A percentile compares a stretch with the other conserved stretches of the same genome.
Conservation (phyloP, 176 grass and related monocot genomes). For the Elymus sibiricus region DNA sequence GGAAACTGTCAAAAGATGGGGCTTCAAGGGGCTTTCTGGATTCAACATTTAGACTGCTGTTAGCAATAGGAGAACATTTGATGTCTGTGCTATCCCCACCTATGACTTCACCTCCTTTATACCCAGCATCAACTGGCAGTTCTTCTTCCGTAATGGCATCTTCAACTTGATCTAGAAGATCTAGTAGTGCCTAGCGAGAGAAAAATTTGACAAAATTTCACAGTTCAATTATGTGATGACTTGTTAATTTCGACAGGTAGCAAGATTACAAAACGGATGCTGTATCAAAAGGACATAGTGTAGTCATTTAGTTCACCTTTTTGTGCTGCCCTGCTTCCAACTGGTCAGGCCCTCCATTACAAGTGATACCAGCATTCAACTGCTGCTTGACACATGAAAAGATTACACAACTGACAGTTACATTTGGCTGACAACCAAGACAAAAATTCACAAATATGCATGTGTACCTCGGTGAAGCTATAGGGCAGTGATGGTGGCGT, state of each 20-base stretch:
- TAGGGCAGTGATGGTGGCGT: constrained; percentile 83
- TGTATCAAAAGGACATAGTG: not conserved
- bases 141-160: constrained; percentile 92
- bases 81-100: constrained; percentile 1
- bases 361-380: constrained; percentile 27
- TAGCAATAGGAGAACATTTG: constrained; percentile 15
- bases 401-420: not conserved
- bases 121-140: constrained; percentile 20
- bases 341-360: constrained; percentile 42
- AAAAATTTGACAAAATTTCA: constrained; percentile 18
- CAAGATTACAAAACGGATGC: not conserved
- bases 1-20: constrained; percentile 55
- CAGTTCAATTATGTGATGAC: not conserved
- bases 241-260: constrained; percentile 17
- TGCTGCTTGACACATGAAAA: constrained; percentile 32
- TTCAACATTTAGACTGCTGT: constrained; percentile 9
- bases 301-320: constrained; percentile 52
- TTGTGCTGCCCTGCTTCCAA: constrained; percentile 52
- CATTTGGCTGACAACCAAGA: not conserved
- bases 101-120: constrained; percentile 19
- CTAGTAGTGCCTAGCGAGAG: constrained; percentile 63
- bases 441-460: not conserved
- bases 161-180: constrained; percentile 94
- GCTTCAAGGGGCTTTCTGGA: constrained; percentile 17
- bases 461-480: constrained; percentile 52